Base-by-base conservation (phyloP, 208 protist species). In the Acanthamoeba triangularis region DNA sequence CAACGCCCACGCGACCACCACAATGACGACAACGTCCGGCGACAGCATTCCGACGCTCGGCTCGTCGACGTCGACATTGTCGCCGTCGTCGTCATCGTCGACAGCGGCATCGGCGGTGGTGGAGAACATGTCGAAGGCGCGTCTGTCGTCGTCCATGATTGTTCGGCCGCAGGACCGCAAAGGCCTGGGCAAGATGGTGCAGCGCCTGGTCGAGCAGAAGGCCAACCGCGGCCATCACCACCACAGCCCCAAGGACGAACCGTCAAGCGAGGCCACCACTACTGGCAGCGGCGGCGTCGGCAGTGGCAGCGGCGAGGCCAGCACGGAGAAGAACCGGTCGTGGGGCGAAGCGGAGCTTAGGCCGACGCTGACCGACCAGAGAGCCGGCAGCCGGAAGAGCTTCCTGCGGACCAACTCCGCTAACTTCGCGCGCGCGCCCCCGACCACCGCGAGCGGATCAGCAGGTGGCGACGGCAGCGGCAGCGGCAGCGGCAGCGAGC, bases 141-240 rank as follows among this genome's bases (percentile, higher is more conserved):
- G 41, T 6, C 74, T 82, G 23, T 82, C 74, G 18, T 41, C 74
- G 16, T 82, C 74, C 2, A 52, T 82, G 74, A 82, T 82, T 37
- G 20, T 82, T 7, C 74, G 33, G 20, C 74, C 74, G 20, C 74
- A 82, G 41, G 74, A 72, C n/a, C 63, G 63, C 63, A 72, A 72
- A 20, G 30, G 63, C 4, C 63, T 72, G 10, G 30, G n/a, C n/a
- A 72, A 72, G 63, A 72, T 72, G 23, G 63, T 72, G 6, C 63
- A 65, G 23, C 59, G 59, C 20, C 59, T 65, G 20, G 59, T 65
- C 59, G 59, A 65, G 23, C 59, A 23, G 7, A 65, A 65, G 59
- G 16, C 59, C 59, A 54, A 54, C 49, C 49, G 49, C 56, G 56
- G 56, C 6, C 14, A 5, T 8, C n/a, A 30, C 10, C n/a, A 67